Percentiles rank a stretch among this genome's conserved stretches.
Evolutionary conservation across 1,284 basidiomycete genomes (phyloP).

Genomic region (Sanguinoderma infundibulare): DNA sequence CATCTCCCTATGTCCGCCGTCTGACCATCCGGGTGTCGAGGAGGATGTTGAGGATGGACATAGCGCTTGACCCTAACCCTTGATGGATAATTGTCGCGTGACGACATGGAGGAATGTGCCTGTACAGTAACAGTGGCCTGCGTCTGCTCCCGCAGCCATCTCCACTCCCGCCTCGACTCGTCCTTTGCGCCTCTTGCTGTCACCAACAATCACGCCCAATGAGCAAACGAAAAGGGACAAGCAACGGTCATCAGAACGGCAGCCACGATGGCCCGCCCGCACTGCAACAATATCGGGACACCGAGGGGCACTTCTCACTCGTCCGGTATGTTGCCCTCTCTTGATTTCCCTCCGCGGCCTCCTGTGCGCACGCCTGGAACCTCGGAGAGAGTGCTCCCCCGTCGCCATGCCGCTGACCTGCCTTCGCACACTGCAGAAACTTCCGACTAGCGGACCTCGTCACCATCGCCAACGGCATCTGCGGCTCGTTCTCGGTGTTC

Average conservation of each 20-base stretch:
- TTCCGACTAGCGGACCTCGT: constrained; percentile 98
- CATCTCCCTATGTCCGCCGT: background rate
- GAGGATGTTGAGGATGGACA: background rate
- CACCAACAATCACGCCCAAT: constrained; percentile 22
- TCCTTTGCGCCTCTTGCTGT: background rate
- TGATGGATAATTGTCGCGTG: constrained; percentile 10
- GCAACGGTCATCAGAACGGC: constrained; percentile 21
- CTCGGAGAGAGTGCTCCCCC: background rate
- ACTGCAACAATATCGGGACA: constrained; percentile 86
- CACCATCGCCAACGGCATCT: constrained; percentile 99
- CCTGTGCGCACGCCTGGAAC: no score
- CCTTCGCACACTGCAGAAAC: constrained; percentile 65
- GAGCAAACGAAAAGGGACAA: constrained; percentile 37
- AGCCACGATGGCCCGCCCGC: constrained; percentile 37
- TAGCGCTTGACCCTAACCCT: constrained; percentile 17
- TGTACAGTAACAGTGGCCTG: background rate
- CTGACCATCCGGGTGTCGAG: background rate
- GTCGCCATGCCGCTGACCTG: background rate
- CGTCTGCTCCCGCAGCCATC: constrained; percentile 2
- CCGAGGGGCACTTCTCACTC: constrained; percentile 93
- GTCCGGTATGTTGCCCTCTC: constrained; percentile 68
- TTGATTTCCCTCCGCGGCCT: constrained; percentile 2
- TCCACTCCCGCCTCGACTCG: background rate
- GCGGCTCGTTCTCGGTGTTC: constrained; percentile 95
- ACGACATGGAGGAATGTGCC: constrained; percentile 1